phyloP scores from a whole-genome alignment of 2,329 filamentous ascomycete species.

The Xylaria sp. region DNA sequence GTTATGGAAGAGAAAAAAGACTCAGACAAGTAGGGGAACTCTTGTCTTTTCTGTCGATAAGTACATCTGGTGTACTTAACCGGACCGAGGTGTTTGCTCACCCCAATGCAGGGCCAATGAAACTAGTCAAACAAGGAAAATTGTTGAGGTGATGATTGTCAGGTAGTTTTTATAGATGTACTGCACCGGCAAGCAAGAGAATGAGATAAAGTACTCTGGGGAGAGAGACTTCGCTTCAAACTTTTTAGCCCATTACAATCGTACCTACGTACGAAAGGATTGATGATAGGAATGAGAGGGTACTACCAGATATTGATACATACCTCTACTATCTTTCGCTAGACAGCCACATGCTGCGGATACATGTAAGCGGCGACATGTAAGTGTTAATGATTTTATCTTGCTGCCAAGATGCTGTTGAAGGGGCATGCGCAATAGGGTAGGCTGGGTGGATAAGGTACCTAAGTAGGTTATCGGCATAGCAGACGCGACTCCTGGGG shows the following conservation, averaged over 20 bases:
- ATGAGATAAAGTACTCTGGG: background rate
- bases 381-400: background rate
- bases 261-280: too few species aligned
- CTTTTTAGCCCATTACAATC: background rate
- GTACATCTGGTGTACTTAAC: too few species aligned
- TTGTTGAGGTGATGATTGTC: background rate
- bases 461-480: background rate
- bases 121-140: background rate
- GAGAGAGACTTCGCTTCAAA: background rate
- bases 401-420: conserved; percentile 2
- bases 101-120: background rate
- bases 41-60: background rate
- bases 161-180: conserved; percentile 5
- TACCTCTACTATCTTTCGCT: background rate
- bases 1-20: background rate
- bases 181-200: background rate
- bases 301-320: background rate
- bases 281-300: background rate
- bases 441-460: background rate
- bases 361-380: too few species aligned
- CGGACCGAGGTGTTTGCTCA: background rate
- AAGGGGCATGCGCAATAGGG: background rate
- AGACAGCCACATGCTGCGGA: background rate
- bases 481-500: background rate
- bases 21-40: background rate